Evolutionary conservation across 2,329 filamentous ascomycete genomes (phyloP), one percentile per base, ranked within the genome.

Genomic region (Lithohypha guttulata): DNA sequence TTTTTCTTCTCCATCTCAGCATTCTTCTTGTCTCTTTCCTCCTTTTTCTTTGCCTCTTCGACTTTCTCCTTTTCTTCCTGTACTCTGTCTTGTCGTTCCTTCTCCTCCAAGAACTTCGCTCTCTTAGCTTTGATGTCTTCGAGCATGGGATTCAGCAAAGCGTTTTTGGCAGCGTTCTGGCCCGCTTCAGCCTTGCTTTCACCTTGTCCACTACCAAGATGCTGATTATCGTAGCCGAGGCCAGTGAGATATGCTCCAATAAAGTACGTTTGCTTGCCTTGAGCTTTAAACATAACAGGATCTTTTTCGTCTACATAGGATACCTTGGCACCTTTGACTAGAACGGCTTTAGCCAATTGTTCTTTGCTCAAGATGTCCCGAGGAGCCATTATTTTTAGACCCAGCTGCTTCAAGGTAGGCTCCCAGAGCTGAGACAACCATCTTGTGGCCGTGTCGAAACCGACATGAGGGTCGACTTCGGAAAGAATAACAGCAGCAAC

Each of bases 361-460:
- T 71, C 68, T 54, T 81, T 82, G 1, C 69, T 57, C 36, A 61
- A 59, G 14, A 63, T 42, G 18, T 39, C 17, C 9, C 50, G 30
- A 6, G 26, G 17, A n/a, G 28, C 45, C 28, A 49, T 48, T 15
- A 53, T 48, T 20, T 49, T 44, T 28, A 49, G 36, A 6, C 27
- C 35, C 44, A 58, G 40, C 38, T 53, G 48, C 65, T 56, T 50
- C 25, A 93, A 61, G 3, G 73, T 75, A 32, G 68, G 73, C 3
- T 72, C 71, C 85, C 86, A 95, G 1, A 95, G 64, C 6, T 69
- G 62, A 35, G 75, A 79, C 31, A 95, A 62, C 85, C 86, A 96
- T 10, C 68, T 57, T 36, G 79, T 70, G 2, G 73, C 78, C 2
- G 66, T 68, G 6, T 59, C 46, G 32, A 81, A 71, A 1, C 87